A percentile compares a stretch with the other conserved stretches of the same genome.
Conservation (phyloP, 1,139 yeast genomes). For the Zhuliangozyma blackwelliae region DNA sequence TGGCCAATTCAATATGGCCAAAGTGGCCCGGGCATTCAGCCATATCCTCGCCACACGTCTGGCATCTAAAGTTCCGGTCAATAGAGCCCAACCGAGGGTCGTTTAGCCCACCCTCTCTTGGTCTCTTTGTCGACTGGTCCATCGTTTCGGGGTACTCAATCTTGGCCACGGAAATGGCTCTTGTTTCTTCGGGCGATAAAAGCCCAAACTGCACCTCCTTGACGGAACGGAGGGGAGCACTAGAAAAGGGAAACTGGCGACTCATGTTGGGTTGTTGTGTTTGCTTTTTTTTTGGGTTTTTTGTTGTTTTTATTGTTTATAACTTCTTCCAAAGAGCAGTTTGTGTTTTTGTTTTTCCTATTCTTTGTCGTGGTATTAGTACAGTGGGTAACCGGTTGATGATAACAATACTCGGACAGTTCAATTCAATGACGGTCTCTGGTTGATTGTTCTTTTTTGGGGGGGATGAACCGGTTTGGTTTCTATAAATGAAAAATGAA, state of each 20-base stretch:
- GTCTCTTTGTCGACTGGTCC: constrained; percentile 94
- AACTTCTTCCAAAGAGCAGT: too few species aligned
- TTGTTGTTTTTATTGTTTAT: too few species aligned
- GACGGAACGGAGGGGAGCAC: constrained; percentile 95
- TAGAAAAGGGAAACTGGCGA: constrained; percentile 82
- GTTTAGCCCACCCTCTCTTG: constrained; percentile 93
- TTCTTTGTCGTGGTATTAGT: too few species aligned
- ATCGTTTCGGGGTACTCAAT: constrained; percentile 97
- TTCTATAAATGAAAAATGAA: too few species aligned
- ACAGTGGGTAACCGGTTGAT: too few species aligned
- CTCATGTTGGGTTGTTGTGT: constrained; percentile 23
- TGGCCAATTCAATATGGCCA: constrained; percentile 97
- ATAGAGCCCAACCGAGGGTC: constrained; percentile 97
- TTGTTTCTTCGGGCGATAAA: constrained; percentile 94
- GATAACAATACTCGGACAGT: too few species aligned
- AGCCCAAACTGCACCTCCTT: constrained; percentile 98
- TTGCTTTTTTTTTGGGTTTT: too few species aligned
- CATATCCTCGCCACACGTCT: constrained; percentile 99
- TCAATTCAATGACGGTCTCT: too few species aligned
- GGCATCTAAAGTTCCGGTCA: constrained; percentile 95
- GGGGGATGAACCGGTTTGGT: too few species aligned
- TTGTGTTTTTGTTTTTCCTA: too few species aligned
- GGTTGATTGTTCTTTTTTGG: too few species aligned
- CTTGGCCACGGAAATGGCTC: constrained; percentile 95
- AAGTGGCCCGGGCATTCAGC: constrained; percentile 99